A percentile compares a stretch with the other conserved stretches of the same genome.
Conservation (phyloP, 2,329 filamentous ascomycete species). For the Penicillium paneum region DNA sequence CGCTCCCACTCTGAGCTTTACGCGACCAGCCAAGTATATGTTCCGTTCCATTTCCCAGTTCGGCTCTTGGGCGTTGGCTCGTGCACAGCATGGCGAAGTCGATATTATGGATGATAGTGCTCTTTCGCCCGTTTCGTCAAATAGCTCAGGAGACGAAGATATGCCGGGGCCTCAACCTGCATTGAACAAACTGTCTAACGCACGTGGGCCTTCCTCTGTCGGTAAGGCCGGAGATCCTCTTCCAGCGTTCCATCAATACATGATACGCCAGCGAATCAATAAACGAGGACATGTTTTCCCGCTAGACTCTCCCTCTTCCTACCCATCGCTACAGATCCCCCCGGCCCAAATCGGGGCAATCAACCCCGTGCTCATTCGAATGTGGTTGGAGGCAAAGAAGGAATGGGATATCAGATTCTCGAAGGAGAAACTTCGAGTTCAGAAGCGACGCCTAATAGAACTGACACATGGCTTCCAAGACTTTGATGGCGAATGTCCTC, state of each 20-base stretch:
- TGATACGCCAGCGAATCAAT: slow-evolving; percentile 87
- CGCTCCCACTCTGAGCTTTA: slow-evolving; percentile 89
- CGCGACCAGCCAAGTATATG: slow-evolving; percentile 93
- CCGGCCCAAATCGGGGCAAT: slow-evolving; percentile 69
- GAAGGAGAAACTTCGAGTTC: slow-evolving; percentile 65
- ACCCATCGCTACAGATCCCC: slow-evolving; percentile 64
- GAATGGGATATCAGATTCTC: slow-evolving; percentile 72
- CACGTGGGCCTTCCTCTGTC: slow-evolving; percentile 48
- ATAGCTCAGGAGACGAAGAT: slow-evolving; percentile 23
- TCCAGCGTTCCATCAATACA: slow-evolving; percentile 74
- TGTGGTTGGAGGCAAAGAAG: slow-evolving; percentile 74
- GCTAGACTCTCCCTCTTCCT: slow-evolving; percentile 61
- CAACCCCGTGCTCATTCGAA: slow-evolving; percentile 73
- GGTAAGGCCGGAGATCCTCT: slow-evolving; percentile 85
- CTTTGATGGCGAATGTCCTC: slow-evolving; percentile 73
- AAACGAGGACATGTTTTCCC: slow-evolving; percentile 71
- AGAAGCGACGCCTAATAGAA: slow-evolving; percentile 70
- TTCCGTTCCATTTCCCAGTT: slow-evolving; percentile 90
- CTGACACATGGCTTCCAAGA: slow-evolving; percentile 68
- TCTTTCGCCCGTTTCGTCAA: slow-evolving; percentile 70
- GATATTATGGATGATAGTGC: slow-evolving; percentile 77
- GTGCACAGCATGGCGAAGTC: slow-evolving; percentile 74
- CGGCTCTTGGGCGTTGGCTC: slow-evolving; percentile 82
- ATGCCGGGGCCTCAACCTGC: slow-evolving; percentile 1
- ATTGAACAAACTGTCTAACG: slow-evolving; percentile 9